Evolutionary conservation across 163 green algal species (phyloP).

Genomic region (Chloroidium sp.): DNA sequence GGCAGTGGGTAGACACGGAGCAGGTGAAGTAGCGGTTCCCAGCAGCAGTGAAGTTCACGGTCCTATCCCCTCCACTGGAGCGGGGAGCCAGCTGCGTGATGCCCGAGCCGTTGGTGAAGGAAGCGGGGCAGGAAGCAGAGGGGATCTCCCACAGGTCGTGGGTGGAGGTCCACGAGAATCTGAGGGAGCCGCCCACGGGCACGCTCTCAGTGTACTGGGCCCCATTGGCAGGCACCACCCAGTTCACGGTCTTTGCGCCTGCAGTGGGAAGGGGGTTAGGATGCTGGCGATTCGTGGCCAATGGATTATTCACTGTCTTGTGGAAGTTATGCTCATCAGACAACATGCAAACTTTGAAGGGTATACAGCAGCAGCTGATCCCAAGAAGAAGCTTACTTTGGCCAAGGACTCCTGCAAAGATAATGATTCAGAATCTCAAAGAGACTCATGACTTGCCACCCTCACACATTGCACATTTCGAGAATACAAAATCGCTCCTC

Average conservation of each 20-base stretch:
- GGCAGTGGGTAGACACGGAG: not conserved
- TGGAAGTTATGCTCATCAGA: not conserved
- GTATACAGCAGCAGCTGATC: not conserved
- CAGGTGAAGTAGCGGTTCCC: not conserved
- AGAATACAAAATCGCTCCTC: too few species aligned
- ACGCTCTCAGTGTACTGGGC: not conserved
- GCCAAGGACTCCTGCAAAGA: not conserved
- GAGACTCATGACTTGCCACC: too few species aligned
- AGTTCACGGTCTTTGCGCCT: not conserved
- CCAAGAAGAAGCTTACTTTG: not conserved
- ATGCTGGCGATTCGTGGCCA: too few species aligned
- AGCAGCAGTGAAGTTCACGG: not conserved
- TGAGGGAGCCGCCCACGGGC: not conserved
- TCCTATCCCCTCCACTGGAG: not conserved
- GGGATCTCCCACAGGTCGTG: conserved; percentile 1
- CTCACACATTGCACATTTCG: too few species aligned
- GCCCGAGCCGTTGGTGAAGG: not conserved
- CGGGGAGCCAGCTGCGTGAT: not conserved
- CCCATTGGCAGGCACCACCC: not conserved
- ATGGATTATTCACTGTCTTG: too few species aligned
- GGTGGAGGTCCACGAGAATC: not conserved
- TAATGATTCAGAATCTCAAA: not conserved
- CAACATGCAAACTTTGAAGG: not conserved
- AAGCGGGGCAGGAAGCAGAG: not conserved
- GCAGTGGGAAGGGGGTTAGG: not conserved